phyloP scores from a whole-genome alignment of 495 filamentous ascomycete genomes.

The Neurospora sp. region DNA sequence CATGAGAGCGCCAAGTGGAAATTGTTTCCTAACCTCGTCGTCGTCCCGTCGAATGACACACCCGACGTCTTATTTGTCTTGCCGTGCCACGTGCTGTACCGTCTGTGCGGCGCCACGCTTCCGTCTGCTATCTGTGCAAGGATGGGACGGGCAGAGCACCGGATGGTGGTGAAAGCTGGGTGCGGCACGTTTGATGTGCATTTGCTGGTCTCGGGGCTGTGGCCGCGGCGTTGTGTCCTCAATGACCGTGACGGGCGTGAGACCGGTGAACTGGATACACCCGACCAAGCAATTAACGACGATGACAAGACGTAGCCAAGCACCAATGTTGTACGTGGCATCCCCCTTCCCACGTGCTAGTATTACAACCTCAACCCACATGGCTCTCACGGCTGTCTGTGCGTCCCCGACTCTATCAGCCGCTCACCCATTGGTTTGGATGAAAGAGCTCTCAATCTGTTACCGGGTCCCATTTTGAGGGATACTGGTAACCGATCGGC shows the following conservation, averaged over 20 bases:
- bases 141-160: not conserved
- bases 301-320: not conserved
- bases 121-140: not conserved
- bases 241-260: not conserved
- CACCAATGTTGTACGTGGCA: not conserved
- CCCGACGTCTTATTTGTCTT: not conserved
- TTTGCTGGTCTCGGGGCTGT: not conserved
- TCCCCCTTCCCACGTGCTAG: not conserved
- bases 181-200: not conserved
- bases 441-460: not conserved
- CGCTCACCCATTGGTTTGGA: not conserved
- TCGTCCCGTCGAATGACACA: not conserved
- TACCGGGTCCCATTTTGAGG: not conserved
- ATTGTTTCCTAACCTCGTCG: not conserved
- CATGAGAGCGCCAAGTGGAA: not conserved
- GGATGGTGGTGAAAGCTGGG: not conserved
- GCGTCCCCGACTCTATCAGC: not conserved
- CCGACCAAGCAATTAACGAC: not conserved
- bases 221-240: not conserved
- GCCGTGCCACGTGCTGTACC: not conserved
- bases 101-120: not conserved
- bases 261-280: not conserved
- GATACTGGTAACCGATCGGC: not conserved
- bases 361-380: not conserved
- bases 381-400: not conserved